phyloP scores from a whole-genome alignment of 1,284 basidiomycete species.

The Polyporus tsugae region DNA sequence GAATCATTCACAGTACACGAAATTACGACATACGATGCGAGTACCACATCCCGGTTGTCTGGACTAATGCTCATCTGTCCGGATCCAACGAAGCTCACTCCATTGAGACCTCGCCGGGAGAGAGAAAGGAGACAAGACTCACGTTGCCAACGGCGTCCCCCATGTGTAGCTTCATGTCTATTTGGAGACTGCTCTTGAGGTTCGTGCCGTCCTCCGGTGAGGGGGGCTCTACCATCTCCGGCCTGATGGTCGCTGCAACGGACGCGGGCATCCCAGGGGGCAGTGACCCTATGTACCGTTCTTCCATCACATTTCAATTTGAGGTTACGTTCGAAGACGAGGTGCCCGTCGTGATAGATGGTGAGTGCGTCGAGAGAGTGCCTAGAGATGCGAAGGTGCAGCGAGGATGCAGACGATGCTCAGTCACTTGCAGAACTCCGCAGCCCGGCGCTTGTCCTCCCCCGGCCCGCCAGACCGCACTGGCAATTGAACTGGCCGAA shows the following conservation, averaged over 20 bases:
- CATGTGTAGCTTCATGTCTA: conserved; percentile 80
- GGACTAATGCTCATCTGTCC: conserved; percentile 84
- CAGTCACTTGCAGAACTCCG: too few species aligned
- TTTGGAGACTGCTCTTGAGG: conserved; percentile 65
- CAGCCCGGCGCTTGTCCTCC: too few species aligned
- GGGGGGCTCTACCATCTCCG: conserved; percentile 23
- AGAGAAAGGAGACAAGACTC: not conserved
- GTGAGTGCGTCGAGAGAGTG: not conserved
- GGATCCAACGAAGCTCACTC: conserved; percentile 4
- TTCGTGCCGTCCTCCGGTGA: conserved; percentile 50
- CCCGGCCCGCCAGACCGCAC: too few species aligned
- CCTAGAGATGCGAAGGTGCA: not conserved
- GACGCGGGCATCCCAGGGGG: conserved; percentile 30
- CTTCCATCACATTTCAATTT: conserved; percentile 32
- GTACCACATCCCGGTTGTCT: conserved; percentile 78
- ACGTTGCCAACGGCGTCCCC: conserved; percentile 85
- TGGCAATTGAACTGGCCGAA: too few species aligned
- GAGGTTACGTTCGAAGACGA: conserved; percentile 16
- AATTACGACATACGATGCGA: conserved; percentile 69
- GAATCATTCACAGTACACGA: not conserved
- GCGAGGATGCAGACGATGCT: not conserved
- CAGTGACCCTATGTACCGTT: conserved; percentile 23
- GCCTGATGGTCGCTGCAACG: conserved; percentile 28
- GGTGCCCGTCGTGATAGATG: not conserved
- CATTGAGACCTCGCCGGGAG: not conserved